A percentile compares a stretch with the other conserved stretches of the same genome.
Conservation (phyloP, 495 filamentous ascomycete species). For the Penicillium argentinense region DNA sequence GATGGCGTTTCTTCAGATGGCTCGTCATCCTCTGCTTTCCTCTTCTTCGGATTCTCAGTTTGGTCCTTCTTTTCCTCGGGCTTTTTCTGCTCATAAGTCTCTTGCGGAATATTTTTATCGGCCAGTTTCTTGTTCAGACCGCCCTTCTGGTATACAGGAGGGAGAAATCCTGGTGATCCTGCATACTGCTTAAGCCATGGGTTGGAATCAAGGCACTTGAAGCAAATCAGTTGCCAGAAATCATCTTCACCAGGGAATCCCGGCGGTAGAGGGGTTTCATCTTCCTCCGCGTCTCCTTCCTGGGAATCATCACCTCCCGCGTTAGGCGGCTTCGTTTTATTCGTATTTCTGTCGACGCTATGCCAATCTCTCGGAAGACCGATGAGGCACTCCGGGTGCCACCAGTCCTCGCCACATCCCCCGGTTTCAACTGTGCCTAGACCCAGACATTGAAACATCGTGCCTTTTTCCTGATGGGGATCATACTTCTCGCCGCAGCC, state of each 20-base stretch:
- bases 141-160: slow-evolving; percentile 56
- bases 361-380: slow-evolving; percentile 63
- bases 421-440: slow-evolving; percentile 76
- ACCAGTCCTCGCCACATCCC: slow-evolving; percentile 98
- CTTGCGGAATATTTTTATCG: background rate
- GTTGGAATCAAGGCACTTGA: slow-evolving; percentile 83
- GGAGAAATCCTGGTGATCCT: slow-evolving; percentile 77
- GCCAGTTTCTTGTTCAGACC: slow-evolving; percentile 17
- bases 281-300: slow-evolving; percentile 41
- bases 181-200: slow-evolving; percentile 94
- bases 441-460: slow-evolving; percentile 98
- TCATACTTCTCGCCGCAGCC: slow-evolving; percentile 86
- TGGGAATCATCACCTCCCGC: slow-evolving; percentile 30
- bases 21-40: slow-evolving; percentile 67
- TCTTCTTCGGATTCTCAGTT: slow-evolving; percentile 58
- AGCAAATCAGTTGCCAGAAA: slow-evolving; percentile 89
- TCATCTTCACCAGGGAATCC: slow-evolving; percentile 86
- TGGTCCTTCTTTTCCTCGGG: slow-evolving; percentile 16
- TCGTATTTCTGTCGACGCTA: slow-evolving; percentile 30
- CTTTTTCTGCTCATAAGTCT: slow-evolving; percentile 9
- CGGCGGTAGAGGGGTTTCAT: slow-evolving; percentile 65
- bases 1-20: slow-evolving; percentile 30
- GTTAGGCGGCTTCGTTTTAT: slow-evolving; percentile 42
- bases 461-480: slow-evolving; percentile 82
- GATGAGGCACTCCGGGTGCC: slow-evolving; percentile 91